Conservation (phyloP, 2,329 filamentous ascomycete genomes). For the Calonectria leucothoes region DNA sequence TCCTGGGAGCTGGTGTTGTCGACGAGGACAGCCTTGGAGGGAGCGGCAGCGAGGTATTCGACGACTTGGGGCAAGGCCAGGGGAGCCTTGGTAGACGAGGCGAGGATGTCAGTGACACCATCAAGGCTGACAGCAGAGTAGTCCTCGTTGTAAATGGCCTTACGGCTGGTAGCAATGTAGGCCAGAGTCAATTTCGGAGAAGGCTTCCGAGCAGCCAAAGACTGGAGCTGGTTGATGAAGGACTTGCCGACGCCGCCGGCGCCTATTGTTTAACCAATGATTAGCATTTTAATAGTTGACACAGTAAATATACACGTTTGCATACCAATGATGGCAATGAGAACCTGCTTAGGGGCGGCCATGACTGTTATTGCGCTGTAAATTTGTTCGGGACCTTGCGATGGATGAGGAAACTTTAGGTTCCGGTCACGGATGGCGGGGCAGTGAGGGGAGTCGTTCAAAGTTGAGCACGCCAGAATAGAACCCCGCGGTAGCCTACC, state of each 20-base stretch:
- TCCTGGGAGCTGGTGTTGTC: constrained; percentile 96
- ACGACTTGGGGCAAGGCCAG: constrained; percentile 77
- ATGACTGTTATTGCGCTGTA: constrained; percentile 46
- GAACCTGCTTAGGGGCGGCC: constrained; percentile 59
- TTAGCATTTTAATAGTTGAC: constrained; percentile 24
- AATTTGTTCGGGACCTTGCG: constrained; percentile 33
- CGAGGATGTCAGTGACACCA: constrained; percentile 71
- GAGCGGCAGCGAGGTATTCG: constrained; percentile 81
- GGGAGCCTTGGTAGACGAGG: constrained; percentile 72
- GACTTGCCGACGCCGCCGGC: constrained; percentile 92
- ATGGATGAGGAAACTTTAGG: constrained; percentile 40
- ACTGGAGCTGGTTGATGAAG: constrained; percentile 85
- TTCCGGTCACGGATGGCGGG: constrained; percentile 54
- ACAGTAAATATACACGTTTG: not conserved
- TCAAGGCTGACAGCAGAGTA: constrained; percentile 76
- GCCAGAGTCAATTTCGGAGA: constrained; percentile 80
- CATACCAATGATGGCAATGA: constrained; percentile 65
- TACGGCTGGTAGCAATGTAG: constrained; percentile 88
- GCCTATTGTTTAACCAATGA: constrained; percentile 63
- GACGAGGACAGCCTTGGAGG: constrained; percentile 83
- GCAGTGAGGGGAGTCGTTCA: constrained; percentile 32
- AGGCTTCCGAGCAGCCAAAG: constrained; percentile 73
- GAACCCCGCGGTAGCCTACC: constrained; percentile 43
- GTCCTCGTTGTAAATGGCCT: constrained; percentile 79
- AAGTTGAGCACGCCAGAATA: constrained; percentile 32